Base-by-base conservation (phyloP, 2,329 filamentous ascomycete genomes). In the Polychaeton citri region DNA sequence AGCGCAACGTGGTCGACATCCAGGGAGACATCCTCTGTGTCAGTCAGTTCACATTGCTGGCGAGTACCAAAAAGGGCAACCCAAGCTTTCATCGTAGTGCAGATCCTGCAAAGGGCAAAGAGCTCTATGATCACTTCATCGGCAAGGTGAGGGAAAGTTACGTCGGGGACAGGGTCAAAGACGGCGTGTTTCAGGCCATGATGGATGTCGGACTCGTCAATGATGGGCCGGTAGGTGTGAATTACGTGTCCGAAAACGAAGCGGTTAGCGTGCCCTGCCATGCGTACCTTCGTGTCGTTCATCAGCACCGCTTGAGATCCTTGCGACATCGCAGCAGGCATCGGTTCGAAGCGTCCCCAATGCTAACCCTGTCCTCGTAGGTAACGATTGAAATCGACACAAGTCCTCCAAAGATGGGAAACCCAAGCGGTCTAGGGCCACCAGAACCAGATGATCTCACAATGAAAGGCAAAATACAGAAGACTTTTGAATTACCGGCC, bases 111-210 rank as follows among this genome's bases (percentile, higher is more conserved):
- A 76, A 87, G 38, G 90, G 88, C 17, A 82, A 76, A 49, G 71
- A 71, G 42, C 68, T 96, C 5, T 98, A 96, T 55, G 74, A 87
- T 37, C 69, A 79, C 53, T 96, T 98, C 63, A 75, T 87, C 48
- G 64, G 72, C 34, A 82, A 81, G 48, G 76, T 96, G 30, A 72
- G 77, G 48, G 68, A 77, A 36, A 69, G 76, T 2, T 93, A 96
- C 57, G 59, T 65, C 4, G 59, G 72, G 5, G 81, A 85, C 6
- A 78, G 71, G 44, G 87, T 98, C 39, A 86, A 94, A 56, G 80
- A 98, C 55, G 90, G 92, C n/a, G 76, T 88, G 19, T 98, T 98
- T 58, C 88, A 94, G 54, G 90, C 90, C 34, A 95, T 93, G 87
- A 98, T 98, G 90, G 81, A 96, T 53, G 88, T 98, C 39, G 81